Base-by-base conservation (phyloP, 1,139 yeast genomes). In the Taiozyma sp. region DNA sequence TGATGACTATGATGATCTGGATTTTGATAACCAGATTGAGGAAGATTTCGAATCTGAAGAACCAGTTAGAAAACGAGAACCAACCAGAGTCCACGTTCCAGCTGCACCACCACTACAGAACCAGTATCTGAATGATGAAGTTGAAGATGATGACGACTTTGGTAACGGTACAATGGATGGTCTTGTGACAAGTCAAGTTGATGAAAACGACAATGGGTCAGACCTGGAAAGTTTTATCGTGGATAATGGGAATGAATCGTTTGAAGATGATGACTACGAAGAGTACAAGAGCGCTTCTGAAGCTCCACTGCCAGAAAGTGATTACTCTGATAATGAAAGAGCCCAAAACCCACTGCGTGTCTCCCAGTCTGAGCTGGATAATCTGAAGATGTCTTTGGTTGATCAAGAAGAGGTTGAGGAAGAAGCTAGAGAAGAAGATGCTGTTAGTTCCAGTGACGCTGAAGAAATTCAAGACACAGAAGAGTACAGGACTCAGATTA, bases 91-190 rank as follows among this genome's bases (percentile, higher is more conserved):
- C 8, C 16, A 4, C 5, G n/a, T 6, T 24, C 14, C 41, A 9
- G n/a, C 24, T 10, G 14, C 41, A 10, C 24, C 24, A 7, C 41
- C 24, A 10, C 7, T n/a, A 7, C 23, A 10, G 10, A 40, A 40
- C 14, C 22, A 7, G 4, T 14, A 8, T 14, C 23, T 19, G 6
- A 47, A 34, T 29, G 47, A 48, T 23, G 55, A 50, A 12, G 58
- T 53, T n/a, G 61, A 57, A 13, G 60, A 55, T 7, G 60, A 57
- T 14, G 57, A 55, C 8, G 56, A 49, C 7, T 53, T 51, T 32
- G 64, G 62, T 16, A 44, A 58, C 2, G 51, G 51, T 19, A 51
- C 61, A 1, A 57, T 57, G 60, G 63, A 58, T 43, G 63, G 62
- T 1, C 50, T 59, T 8, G 44, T 55, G 1, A 57, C 62, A 6